Conservation (phyloP, 2,329 filamentous ascomycete species). For the Coniosporium tulheliwenetii region DNA sequence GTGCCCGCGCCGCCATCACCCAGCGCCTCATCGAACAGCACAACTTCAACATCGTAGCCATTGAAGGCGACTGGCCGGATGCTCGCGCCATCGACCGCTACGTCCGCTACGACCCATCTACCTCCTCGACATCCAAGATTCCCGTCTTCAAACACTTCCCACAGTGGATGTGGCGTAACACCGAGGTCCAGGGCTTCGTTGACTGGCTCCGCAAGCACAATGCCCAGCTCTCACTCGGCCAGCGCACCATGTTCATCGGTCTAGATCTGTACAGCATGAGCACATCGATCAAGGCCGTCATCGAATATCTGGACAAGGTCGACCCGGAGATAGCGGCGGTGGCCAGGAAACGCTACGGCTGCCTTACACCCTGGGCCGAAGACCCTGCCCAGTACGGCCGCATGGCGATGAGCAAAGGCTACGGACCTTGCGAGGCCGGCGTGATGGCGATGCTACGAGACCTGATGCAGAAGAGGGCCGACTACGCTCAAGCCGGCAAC, state of each 20-base stretch:
- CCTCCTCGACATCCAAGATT: constrained; percentile 13
- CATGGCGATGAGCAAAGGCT: constrained; percentile 16
- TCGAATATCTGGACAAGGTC: constrained; percentile 31
- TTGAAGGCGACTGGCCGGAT: constrained; percentile 40
- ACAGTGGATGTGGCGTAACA: constrained; percentile 41
- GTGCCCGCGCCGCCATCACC: constrained; percentile 34
- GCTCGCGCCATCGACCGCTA: constrained; percentile 35
- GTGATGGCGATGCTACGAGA: constrained; percentile 31
- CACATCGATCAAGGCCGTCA: constrained; percentile 27
- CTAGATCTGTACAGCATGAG: constrained; percentile 38
- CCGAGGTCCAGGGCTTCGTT: constrained; percentile 33
- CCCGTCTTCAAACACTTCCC: constrained; percentile 34
- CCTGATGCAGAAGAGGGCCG: constrained; percentile 25
- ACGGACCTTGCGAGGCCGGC: constrained; percentile 28
- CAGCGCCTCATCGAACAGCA: constrained; percentile 33
- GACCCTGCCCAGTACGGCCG: constrained; percentile 34
- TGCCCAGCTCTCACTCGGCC: constrained; percentile 13
- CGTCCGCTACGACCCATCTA: constrained; percentile 27
- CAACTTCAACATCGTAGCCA: constrained; percentile 34
- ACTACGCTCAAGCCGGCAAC: constrained; percentile 22
- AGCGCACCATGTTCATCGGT: constrained; percentile 29
- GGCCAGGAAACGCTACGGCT: constrained; percentile 30
- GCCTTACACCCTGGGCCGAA: constrained; percentile 32
- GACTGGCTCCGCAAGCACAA: constrained; percentile 33
- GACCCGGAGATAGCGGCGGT: constrained; percentile 26